Conservation (phyloP, 768 basidiomycete genomes). For the Mycena capillaripes region DNA sequence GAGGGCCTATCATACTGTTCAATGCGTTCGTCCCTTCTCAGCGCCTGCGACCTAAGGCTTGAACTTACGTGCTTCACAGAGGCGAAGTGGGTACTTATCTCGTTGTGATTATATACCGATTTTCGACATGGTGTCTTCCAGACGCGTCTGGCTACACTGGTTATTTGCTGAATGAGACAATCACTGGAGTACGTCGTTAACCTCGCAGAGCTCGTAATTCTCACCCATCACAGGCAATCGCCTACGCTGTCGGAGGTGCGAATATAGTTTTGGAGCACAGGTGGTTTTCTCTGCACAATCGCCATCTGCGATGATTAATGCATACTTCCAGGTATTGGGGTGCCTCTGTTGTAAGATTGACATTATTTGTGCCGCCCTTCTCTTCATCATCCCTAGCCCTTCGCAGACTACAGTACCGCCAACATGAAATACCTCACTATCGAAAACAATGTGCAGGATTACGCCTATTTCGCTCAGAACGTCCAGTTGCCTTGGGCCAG, state of each 20-base stretch:
- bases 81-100: slow-evolving; percentile 24
- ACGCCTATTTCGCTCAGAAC: slow-evolving; percentile 63
- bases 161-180: slow-evolving; percentile 26
- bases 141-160: slow-evolving; percentile 34
- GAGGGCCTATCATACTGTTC: slow-evolving; percentile 34
- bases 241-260: slow-evolving; percentile 25
- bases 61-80: neutral
- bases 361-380: neutral
- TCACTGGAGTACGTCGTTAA: slow-evolving; percentile 10
- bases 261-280: slow-evolving; percentile 33
- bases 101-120: neutral
- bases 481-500: slow-evolving; percentile 63
- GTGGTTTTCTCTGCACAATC: too few species aligned
- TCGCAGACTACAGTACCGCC: slow-evolving; percentile 33
- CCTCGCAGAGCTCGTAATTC: neutral
- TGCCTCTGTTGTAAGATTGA: slow-evolving; percentile 19
- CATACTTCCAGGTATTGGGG: slow-evolving; percentile 29
- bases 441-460: slow-evolving; percentile 66
- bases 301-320: neutral
- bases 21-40: slow-evolving; percentile 18
- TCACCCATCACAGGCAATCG: slow-evolving; percentile 18
- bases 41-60: neutral
- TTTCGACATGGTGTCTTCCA: neutral
- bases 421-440: slow-evolving; percentile 59
- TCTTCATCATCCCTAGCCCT: slow-evolving; percentile 19